These are phyloP conservation scores for Gilbertella persicaria DNA, from an alignment of 371 early-diverging fungal species.

Conservation along the genomic window DNA sequence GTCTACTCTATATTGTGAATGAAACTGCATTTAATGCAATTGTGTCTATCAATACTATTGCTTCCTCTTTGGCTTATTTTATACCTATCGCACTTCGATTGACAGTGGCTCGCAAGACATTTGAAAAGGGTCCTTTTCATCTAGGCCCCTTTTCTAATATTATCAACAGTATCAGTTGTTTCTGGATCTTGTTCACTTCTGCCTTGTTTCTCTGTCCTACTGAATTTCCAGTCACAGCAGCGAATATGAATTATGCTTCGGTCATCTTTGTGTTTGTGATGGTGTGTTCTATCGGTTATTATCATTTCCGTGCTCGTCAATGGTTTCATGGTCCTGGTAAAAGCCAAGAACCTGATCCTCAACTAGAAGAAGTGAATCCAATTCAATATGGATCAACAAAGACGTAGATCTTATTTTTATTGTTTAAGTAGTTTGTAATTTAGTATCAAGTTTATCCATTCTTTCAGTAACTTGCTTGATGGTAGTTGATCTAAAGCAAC, in stretches of 20 bases:
- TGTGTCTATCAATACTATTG: constrained; percentile 74
- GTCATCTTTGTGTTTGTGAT: constrained; percentile 41
- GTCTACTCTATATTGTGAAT: constrained; percentile 53
- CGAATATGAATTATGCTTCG: constrained; percentile 52
- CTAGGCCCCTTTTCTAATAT: constrained; percentile 54
- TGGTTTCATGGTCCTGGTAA: constrained; percentile 53
- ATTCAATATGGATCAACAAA: not conserved
- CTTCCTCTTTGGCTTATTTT: constrained; percentile 70
- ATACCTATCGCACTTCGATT: constrained; percentile 65
- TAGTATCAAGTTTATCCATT: not conserved
- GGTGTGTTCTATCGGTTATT: constrained; percentile 38
- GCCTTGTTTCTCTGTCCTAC: constrained; percentile 63
- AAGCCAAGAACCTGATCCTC: constrained; percentile 34
- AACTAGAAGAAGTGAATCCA: too few relatives aligned
- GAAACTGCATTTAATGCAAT: constrained; percentile 64
- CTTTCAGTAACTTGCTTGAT: not conserved
- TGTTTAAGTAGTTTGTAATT: not conserved
- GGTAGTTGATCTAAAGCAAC: not conserved
- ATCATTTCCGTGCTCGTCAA: constrained; percentile 47
- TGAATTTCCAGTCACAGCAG: constrained; percentile 56
- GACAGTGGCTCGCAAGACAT: constrained; percentile 55
- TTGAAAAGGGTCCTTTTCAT: constrained; percentile 57
- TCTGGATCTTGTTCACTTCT: constrained; percentile 64
- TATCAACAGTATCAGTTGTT: constrained; percentile 47
- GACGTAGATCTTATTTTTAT: not conserved